These are phyloP conservation scores for Trypanosoma avium DNA, from an alignment of 208 protist genomes.

Conservation along the genomic window DNA sequence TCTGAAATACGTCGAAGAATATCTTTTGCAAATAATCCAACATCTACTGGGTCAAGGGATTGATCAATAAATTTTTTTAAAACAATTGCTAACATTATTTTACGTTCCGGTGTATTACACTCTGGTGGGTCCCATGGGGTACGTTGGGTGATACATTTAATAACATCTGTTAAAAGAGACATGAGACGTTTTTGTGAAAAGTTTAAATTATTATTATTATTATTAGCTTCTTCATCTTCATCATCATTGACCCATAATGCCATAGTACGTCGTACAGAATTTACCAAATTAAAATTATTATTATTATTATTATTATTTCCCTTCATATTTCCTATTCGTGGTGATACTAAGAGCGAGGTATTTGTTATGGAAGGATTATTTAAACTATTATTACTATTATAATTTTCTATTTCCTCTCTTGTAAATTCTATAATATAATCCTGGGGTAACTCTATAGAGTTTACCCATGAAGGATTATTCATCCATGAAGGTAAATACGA, in stretches of 20 bases:
- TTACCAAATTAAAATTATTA: too few relatives aligned
- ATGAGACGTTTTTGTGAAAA: neutral
- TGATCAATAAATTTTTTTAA: conserved; percentile 18
- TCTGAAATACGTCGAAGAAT: conserved; percentile 7
- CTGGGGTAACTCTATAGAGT: conserved; percentile 9
- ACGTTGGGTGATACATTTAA: conserved; percentile 14
- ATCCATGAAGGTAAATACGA: conserved; percentile 23
- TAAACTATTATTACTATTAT: too few relatives aligned
- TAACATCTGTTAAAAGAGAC: conserved; percentile 6
- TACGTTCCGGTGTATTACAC: neutral
- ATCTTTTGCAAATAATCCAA: conserved; percentile 18
- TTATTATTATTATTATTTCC: neutral
- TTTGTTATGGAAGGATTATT: too few relatives aligned
- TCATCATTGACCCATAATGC: neutral
- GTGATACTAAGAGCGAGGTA: too few relatives aligned
- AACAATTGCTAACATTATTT: conserved; percentile 9
- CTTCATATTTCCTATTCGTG: too few relatives aligned
- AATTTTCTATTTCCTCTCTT: too few relatives aligned
- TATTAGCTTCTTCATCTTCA: neutral
- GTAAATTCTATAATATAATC: conserved; percentile 15
- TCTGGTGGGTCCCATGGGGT: conserved; percentile 18
- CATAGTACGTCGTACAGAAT: conserved; percentile 3
- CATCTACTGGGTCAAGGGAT: conserved; percentile 9
- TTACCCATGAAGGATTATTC: conserved; percentile 2
- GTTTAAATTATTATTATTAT: neutral